These are phyloP conservation scores for Alternaria viburni DNA, from an alignment of 2,329 filamentous ascomycete species.

Conservation along the genomic window DNA sequence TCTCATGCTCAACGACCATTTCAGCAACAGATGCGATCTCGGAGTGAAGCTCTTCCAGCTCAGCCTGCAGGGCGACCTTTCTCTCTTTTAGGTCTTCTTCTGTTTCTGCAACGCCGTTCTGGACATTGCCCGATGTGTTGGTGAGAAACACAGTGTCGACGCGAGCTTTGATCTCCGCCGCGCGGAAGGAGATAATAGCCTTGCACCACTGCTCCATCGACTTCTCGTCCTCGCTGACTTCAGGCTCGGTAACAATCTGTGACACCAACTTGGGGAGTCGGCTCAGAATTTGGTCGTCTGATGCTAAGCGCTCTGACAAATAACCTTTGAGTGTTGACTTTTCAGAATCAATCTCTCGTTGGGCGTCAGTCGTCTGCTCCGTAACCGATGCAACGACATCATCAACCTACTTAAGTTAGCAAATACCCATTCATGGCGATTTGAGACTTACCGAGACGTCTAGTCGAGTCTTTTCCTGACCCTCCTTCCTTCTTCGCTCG, in stretches of 20 bases:
- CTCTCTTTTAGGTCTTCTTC: constrained; percentile 58
- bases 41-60: constrained; percentile 71
- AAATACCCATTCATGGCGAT: fast-evolving
- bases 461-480: constrained; percentile 51
- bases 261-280: constrained; percentile 71
- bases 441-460: constrained; percentile 43
- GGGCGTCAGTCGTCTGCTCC: constrained; percentile 46
- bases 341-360: constrained; percentile 58
- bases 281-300: constrained; percentile 70
- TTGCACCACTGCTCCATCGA: constrained; percentile 63
- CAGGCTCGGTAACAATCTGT: constrained; percentile 59
- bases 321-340: constrained; percentile 57
- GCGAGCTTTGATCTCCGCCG: constrained; percentile 50
- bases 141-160: constrained; percentile 63
- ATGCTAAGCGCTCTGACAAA: constrained; percentile 59
- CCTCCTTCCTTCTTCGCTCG: constrained; percentile 46
- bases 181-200: constrained; percentile 49
- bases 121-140: constrained; percentile 18
- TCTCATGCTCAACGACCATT: constrained; percentile 73
- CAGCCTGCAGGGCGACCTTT: constrained; percentile 63
- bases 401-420: constrained; percentile 30
- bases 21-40: constrained; percentile 73
- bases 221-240: constrained; percentile 60
- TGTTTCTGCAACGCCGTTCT: constrained; percentile 12
- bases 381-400: constrained; percentile 37